Evolutionary conservation across 2,329 filamentous ascomycete genomes (phyloP).

Genomic region (Talaromyces albobiverticillius): DNA sequence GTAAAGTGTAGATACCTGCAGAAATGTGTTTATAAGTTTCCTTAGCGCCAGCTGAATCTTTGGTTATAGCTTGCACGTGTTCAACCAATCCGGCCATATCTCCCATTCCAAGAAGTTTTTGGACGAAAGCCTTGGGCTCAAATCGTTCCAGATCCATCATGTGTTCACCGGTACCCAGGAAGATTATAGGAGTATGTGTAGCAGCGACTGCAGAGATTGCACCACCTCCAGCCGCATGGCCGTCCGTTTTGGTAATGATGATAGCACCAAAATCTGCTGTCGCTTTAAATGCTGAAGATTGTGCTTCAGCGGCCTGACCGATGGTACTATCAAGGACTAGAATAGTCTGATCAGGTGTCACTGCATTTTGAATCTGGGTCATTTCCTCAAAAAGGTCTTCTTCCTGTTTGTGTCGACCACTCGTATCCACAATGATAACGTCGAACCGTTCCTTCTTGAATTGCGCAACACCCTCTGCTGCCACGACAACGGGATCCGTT

Average conservation of each 20-base stretch:
- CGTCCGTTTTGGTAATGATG: constrained; percentile 98
- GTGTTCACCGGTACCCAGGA: constrained; percentile 96
- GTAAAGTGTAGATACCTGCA: constrained; percentile 92
- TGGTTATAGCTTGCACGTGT: constrained; percentile 90
- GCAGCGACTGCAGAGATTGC: constrained; percentile 97
- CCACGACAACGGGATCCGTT: constrained; percentile 90
- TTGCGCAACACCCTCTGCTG: constrained; percentile 93
- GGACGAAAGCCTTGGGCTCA: constrained; percentile 86
- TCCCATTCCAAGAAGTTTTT: constrained; percentile 93
- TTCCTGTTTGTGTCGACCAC: constrained; percentile 91
- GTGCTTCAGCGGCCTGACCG: constrained; percentile 90
- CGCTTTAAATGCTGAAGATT: constrained; percentile 95
- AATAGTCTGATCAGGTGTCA: constrained; percentile 92
- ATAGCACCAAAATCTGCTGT: constrained; percentile 96
- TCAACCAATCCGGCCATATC: constrained; percentile 94
- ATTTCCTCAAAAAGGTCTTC: constrained; percentile 95
- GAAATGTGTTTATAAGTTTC: constrained; percentile 99
- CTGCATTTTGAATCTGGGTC: constrained; percentile 90
- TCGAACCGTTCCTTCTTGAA: constrained; percentile 99
- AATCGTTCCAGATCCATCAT: constrained; percentile 94
- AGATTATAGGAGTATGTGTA: constrained; percentile 94
- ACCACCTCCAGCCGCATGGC: constrained; percentile 90
- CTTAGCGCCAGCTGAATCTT: constrained; percentile 76
- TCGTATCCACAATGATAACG: constrained; percentile 97
- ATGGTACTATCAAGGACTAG: constrained; percentile 97